Evolutionary conservation across 2,329 filamentous ascomycete genomes (phyloP).

Genomic region (Myrmaecium sp.): DNA sequence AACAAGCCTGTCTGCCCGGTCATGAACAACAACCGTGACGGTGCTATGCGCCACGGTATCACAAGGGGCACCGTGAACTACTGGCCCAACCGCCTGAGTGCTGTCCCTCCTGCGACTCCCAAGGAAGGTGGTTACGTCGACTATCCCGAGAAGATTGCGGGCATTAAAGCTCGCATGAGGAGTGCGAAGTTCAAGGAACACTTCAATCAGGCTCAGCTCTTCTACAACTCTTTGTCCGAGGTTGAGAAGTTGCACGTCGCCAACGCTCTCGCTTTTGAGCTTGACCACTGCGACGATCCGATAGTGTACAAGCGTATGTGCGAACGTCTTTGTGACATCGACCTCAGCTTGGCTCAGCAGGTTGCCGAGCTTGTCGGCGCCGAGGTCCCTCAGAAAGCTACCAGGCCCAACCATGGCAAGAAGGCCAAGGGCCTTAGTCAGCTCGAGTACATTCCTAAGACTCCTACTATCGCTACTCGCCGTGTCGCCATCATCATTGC

Average conservation of each 20-base stretch:
- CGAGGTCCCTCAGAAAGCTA: conserved; percentile 35
- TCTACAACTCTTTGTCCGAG: conserved; percentile 59
- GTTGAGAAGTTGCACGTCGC: conserved; percentile 49
- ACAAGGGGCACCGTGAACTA: conserved; percentile 60
- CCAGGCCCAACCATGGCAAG: conserved; percentile 45
- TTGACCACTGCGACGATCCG: conserved; percentile 69
- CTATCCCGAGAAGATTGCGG: conserved; percentile 45
- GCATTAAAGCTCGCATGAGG: conserved; percentile 52
- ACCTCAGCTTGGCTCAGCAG: conserved; percentile 48
- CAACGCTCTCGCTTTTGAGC: conserved; percentile 48
- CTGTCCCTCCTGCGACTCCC: conserved; percentile 42
- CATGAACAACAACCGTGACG: conserved; percentile 63
- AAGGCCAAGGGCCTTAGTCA: conserved; percentile 54
- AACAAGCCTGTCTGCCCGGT: conserved; percentile 60
- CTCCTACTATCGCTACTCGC: conserved; percentile 52
- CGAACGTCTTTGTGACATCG: conserved; percentile 53
- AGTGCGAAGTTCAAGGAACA: conserved; percentile 66
- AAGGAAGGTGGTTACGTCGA: conserved; percentile 54
- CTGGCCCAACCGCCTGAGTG: conserved; percentile 57
- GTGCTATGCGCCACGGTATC: conserved; percentile 55
- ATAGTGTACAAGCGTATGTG: conserved; percentile 57
- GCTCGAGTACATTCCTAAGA: conserved; percentile 44
- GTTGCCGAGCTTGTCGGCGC: conserved; percentile 57
- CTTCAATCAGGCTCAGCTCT: conserved; percentile 61
- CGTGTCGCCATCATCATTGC: conserved; percentile 60